Base-by-base conservation (phyloP, 2,329 filamentous ascomycete species). In the Cladophialophora yegresii region DNA sequence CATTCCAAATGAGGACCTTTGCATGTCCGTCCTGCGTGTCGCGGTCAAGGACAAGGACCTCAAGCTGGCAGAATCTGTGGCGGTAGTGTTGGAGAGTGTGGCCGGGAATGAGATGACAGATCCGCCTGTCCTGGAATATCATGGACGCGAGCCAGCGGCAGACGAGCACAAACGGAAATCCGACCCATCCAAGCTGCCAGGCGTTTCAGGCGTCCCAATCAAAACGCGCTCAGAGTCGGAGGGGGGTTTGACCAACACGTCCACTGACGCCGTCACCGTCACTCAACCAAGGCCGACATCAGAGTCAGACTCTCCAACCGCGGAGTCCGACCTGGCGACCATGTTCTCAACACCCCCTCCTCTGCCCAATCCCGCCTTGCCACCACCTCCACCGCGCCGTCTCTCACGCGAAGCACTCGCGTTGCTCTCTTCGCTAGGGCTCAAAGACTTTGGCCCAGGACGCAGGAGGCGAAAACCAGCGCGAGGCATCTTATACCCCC, bases 1-100 rank as follows among this genome's bases (percentile, higher is more conserved):
- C 54, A 85, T 84, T 57, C 87, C 89, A 3, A 61, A 66, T 32
- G 61, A 64, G 54, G 61, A 45, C 4, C 30, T 66, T 10, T 66
- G 66, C 45, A 61, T 66, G 57, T 49, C 54, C 33, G 66, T 64
- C 13, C n/a, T 68, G 45, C 53, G 54, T 10, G 30, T 66, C 4
- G 66, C 66, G 9, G 61, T 16, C 9, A 43, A 30, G 9, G 28
- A 66, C 23, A 54, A 51, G 10, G 66, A 68, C 43, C 40, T 62
- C 9, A 64, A 66, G 20, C 30, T 68, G 20, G 66, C 61, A 8
- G 64, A 66, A 23, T 68, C 66, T 2, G 64, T 62, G 0, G 55
- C 47, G 16, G 26, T 66, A 1, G 66, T 66, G 10, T 54, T 68
- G 16, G 58, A 62, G 53, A 65, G 59, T 43, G 66, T 62, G 20